Percentiles rank a stretch among this genome's conserved stretches.
These are phyloP conservation scores for Huntiella abstrusa DNA, from an alignment of 2,329 filamentous ascomycete species.

Conservation along the genomic window DNA sequence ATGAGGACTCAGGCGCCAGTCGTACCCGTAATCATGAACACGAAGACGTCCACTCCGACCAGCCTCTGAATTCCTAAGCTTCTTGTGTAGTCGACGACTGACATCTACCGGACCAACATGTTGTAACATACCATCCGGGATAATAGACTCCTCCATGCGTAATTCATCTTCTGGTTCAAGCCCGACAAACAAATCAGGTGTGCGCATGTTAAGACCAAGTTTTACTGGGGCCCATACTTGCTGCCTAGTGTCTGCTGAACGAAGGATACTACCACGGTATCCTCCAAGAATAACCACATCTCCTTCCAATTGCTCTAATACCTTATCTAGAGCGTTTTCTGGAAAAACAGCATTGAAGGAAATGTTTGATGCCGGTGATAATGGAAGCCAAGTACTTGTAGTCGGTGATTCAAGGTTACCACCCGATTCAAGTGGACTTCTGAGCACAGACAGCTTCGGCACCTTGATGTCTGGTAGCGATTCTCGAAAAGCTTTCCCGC, in stretches of 20 bases:
- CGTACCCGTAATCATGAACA: constrained; percentile 82
- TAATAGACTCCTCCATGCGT: constrained; percentile 63
- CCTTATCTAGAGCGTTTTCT: constrained; percentile 27
- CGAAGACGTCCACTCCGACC: constrained; percentile 50
- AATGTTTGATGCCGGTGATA: background rate
- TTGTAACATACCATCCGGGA: constrained; percentile 73
- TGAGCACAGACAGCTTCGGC: constrained; percentile 38
- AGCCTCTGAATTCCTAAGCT: constrained; percentile 56
- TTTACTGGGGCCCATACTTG: constrained; percentile 91
- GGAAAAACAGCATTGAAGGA: constrained; percentile 1
- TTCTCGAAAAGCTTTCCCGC: constrained; percentile 78
- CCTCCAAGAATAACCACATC: constrained; percentile 81
- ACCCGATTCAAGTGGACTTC: constrained; percentile 17
- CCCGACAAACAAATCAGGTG: constrained; percentile 78
- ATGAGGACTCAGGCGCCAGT: constrained; percentile 77
- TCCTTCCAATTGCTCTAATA: constrained; percentile 52
- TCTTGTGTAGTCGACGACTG: constrained; percentile 61
- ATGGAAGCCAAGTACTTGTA: background rate
- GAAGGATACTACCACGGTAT: constrained; percentile 75
- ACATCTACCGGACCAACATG: constrained; percentile 87
- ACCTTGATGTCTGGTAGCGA: constrained; percentile 63
- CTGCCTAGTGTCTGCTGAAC: constrained; percentile 64
- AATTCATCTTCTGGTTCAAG: constrained; percentile 67
- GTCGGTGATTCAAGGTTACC: constrained; percentile 12
- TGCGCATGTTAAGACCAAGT: constrained; percentile 75